phyloP scores from a whole-genome alignment of 352 stramenopile genomes.

The Phytophthora citrophthora region DNA sequence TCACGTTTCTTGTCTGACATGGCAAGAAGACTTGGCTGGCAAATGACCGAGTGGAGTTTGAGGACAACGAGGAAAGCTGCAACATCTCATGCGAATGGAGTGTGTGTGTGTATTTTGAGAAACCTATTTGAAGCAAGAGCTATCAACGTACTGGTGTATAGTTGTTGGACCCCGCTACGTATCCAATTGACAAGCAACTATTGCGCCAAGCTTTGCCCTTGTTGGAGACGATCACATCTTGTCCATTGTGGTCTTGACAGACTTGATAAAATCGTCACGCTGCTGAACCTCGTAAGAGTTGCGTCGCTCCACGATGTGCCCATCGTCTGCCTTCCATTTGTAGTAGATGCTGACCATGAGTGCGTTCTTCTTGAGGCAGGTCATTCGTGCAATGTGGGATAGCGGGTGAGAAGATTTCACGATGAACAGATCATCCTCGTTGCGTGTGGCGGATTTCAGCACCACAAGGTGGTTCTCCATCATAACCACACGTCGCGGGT shows the following conservation, averaged over 20 bases:
- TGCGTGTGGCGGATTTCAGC: slow-evolving; percentile 70
- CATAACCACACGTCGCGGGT: slow-evolving; percentile 67
- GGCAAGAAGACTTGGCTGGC: not conserved
- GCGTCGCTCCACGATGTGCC: slow-evolving; percentile 57
- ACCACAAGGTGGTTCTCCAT: slow-evolving; percentile 80
- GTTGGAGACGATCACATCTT: slow-evolving; percentile 49
- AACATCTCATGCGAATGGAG: slow-evolving; percentile 27
- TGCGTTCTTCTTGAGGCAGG: slow-evolving; percentile 89
- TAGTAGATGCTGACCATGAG: slow-evolving; percentile 90
- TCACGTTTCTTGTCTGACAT: slow-evolving; percentile 84
- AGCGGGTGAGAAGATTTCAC: slow-evolving; percentile 84
- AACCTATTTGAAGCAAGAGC: slow-evolving; percentile 26
- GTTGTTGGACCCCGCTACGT: too few relatives aligned
- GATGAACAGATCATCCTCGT: slow-evolving; percentile 73
- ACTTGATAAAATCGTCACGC: slow-evolving; percentile 88
- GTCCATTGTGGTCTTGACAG: slow-evolving; percentile 83
- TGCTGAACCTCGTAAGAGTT: slow-evolving; percentile 89
- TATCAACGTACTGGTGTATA: not conserved
- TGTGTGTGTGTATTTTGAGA: slow-evolving; percentile 40
- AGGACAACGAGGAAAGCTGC: slow-evolving; percentile 3
- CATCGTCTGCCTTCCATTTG: slow-evolving; percentile 64
- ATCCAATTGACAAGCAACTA: too few relatives aligned
- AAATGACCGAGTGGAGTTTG: slow-evolving; percentile 14
- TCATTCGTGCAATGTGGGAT: slow-evolving; percentile 82
- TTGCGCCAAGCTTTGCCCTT: too few relatives aligned